Evolutionary conservation across 345 rosid species (phyloP).

Genomic region (Gossypium raimondii): DNA sequence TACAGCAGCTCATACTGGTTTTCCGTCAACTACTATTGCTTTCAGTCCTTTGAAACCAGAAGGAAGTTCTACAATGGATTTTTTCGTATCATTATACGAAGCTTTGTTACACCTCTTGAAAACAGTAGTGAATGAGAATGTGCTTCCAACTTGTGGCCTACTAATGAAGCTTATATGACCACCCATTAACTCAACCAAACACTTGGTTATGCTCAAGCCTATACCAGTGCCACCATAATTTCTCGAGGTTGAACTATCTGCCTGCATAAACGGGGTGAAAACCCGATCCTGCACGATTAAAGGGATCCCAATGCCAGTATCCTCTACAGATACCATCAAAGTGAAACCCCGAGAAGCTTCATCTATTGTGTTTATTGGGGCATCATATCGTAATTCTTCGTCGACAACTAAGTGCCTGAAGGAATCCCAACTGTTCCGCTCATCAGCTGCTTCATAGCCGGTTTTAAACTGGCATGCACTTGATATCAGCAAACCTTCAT

Average conservation of each 20-base stretch:
- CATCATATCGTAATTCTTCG: conserved; percentile 36
- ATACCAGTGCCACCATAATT: conserved; percentile 93
- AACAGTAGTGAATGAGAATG: conserved; percentile 55
- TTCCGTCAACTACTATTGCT: conserved; percentile 77
- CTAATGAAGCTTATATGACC: conserved; percentile 84
- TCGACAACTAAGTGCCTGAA: conserved; percentile 56
- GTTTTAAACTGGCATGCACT: conserved; percentile 47
- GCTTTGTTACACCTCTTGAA: conserved; percentile 48
- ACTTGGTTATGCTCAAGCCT: conserved; percentile 94
- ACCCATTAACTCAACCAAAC: conserved; percentile 87
- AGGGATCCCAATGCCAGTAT: conserved; percentile 95
- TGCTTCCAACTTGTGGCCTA: conserved; percentile 75
- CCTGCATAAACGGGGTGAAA: conserved; percentile 96
- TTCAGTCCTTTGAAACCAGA: conserved; percentile 63
- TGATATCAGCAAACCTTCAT: conserved; percentile 29
- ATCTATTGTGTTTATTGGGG: conserved; percentile 29
- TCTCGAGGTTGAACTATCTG: conserved; percentile 94
- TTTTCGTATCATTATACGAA: conserved; percentile 32
- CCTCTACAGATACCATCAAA: conserved; percentile 80
- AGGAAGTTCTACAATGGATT: conserved; percentile 62
- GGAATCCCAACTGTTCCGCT: conserved; percentile 75
- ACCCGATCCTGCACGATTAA: conserved; percentile 73
- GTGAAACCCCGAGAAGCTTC: conserved; percentile 47
- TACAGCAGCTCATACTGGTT: conserved; percentile 86
- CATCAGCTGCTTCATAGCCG: conserved; percentile 88